These are phyloP conservation scores for Aspergillus ustus DNA, from an alignment of 2,329 filamentous ascomycete genomes.

Conservation along the genomic window DNA sequence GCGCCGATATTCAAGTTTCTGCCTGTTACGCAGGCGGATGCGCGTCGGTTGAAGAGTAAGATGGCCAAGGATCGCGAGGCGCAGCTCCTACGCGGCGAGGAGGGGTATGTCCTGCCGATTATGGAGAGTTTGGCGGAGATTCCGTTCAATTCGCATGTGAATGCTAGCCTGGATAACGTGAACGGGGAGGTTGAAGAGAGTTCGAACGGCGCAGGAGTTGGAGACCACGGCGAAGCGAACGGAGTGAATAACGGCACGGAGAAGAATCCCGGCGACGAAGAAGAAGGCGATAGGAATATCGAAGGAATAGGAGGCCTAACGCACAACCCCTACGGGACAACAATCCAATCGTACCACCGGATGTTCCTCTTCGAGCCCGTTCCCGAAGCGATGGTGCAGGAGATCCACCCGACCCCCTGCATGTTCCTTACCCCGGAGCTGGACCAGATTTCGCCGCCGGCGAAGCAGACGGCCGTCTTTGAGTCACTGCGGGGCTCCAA, in stretches of 20 bases:
- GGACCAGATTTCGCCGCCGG: conserved; percentile 3
- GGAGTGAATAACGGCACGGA: background rate
- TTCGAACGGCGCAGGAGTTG: background rate
- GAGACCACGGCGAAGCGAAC: background rate
- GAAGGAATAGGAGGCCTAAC: background rate
- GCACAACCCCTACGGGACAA: conserved; percentile 1
- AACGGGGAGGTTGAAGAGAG: background rate
- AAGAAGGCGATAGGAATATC: background rate
- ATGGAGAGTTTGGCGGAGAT: background rate
- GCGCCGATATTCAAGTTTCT: conserved; percentile 5
- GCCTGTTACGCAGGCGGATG: background rate
- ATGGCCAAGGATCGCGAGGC: conserved; percentile 3
- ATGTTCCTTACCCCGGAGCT: background rate
- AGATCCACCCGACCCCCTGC: background rate
- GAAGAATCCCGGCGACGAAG: background rate
- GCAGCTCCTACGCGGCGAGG: background rate
- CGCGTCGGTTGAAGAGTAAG: background rate
- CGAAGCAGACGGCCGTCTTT: background rate
- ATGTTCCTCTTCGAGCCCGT: conserved; percentile 4
- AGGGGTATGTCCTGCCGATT: background rate
- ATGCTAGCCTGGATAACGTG: background rate
- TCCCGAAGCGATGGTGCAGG: background rate
- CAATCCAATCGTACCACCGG: conserved; percentile 2
- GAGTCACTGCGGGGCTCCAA: background rate
- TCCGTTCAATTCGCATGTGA: conserved; percentile 4